Percentiles rank a stretch among this genome's conserved stretches.
These are phyloP conservation scores for Fusarium succisae DNA, from an alignment of 2,329 filamentous ascomycete genomes.

Conservation along the genomic window DNA sequence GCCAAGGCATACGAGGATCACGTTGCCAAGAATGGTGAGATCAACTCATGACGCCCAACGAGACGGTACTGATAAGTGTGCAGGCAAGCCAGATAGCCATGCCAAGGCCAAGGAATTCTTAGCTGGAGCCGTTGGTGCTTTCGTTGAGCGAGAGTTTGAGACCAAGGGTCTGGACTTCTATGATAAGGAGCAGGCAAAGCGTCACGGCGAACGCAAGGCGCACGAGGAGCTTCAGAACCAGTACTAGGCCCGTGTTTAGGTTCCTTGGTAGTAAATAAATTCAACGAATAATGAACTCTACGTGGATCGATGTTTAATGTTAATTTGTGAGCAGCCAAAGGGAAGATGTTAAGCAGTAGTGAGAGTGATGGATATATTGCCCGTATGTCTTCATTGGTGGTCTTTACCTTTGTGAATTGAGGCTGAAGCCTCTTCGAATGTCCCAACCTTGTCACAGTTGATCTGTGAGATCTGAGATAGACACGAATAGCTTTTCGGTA, in stretches of 20 bases:
- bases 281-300: rapidly evolving
- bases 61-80: background rate
- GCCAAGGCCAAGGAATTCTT: conserved; percentile 45
- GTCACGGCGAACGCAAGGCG: background rate
- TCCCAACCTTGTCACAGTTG: too few relatives aligned
- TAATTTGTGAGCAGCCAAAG: too few relatives aligned
- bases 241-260: background rate
- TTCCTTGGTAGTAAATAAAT: background rate
- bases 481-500: background rate
- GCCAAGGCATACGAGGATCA: conserved; percentile 47
- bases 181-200: conserved; percentile 44
- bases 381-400: too few relatives aligned
- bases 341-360: too few relatives aligned
- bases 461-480: background rate
- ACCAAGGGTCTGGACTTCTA: conserved; percentile 43
- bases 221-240: background rate
- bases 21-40: conserved; percentile 37
- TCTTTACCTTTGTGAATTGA: too few relatives aligned
- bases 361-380: too few relatives aligned
- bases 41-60: background rate
- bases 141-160: conserved; percentile 47
- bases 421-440: too few relatives aligned
- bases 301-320: background rate
- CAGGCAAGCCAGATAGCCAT: conserved; percentile 36
- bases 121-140: conserved; percentile 42